A percentile compares a stretch with the other conserved stretches of the same genome.
These are phyloP conservation scores for Colletotrichum gloeosporioides DNA, from an alignment of 2,329 filamentous ascomycete species.

Conservation along the genomic window DNA sequence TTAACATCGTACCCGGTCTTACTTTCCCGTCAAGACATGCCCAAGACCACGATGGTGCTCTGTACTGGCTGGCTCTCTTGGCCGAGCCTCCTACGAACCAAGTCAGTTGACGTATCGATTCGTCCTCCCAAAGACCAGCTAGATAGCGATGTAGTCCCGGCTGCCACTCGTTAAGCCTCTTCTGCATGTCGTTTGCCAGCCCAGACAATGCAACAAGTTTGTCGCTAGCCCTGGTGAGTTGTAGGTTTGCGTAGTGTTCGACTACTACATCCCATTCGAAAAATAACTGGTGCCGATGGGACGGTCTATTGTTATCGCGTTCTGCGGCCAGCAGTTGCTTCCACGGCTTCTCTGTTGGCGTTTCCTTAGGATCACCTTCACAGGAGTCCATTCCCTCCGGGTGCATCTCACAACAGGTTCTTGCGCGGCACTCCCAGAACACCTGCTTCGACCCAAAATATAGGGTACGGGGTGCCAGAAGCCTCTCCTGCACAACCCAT, in stretches of 20 bases:
- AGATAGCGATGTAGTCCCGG: neutral
- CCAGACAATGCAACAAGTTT: neutral
- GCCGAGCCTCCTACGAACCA: neutral
- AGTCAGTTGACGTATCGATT: neutral
- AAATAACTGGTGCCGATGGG: neutral
- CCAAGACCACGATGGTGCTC: neutral
- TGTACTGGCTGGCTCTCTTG: neutral
- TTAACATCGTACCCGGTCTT: fast-evolving
- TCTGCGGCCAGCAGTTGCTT: neutral
- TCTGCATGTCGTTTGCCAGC: neutral
- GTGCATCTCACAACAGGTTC: neutral
- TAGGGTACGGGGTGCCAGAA: neutral
- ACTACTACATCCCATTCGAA: neutral
- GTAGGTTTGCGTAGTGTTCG: neutral
- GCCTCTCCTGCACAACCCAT: neutral
- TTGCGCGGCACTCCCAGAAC: neutral
- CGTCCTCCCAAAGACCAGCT: neutral
- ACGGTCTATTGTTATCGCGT: too few species aligned
- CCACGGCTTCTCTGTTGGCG: neutral
- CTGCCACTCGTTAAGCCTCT: neutral
- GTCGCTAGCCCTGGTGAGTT: neutral
- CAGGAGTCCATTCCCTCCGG: neutral
- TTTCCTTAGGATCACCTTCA: fast-evolving
- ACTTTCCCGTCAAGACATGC: neutral
- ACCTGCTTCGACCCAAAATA: neutral